Conservation (phyloP, 2,329 filamentous ascomycete species). For the Anisogramma anomala region DNA sequence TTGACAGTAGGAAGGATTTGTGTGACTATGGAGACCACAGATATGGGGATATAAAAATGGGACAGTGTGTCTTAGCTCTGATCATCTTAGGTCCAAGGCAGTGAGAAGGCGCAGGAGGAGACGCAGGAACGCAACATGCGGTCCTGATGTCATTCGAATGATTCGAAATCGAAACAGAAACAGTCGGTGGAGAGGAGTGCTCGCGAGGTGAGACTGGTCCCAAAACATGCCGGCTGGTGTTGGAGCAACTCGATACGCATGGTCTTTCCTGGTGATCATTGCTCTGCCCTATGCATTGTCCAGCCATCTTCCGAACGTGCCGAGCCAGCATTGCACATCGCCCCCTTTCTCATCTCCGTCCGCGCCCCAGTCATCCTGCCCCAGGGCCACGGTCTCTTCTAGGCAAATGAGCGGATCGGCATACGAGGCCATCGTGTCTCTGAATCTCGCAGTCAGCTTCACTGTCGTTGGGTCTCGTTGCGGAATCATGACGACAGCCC, state of each 20-base stretch:
- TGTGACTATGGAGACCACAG: no score
- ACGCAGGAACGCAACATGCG: no score
- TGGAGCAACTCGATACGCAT: no score
- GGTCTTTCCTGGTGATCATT: conserved; percentile 10
- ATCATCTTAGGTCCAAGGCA: no score
- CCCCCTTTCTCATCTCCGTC: conserved; percentile 30
- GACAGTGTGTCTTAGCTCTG: no score
- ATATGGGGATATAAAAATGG: no score
- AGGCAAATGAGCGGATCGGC: conserved; percentile 37
- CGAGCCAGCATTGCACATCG: conserved; percentile 57
- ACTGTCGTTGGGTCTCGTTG: conserved; percentile 58
- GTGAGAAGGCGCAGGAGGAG: no score
- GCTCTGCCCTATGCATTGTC: background rate
- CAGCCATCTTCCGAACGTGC: conserved; percentile 35
- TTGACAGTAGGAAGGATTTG: no score
- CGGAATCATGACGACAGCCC: conserved; percentile 71
- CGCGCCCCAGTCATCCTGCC: conserved; percentile 62
- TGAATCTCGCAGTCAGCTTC: conserved; percentile 51
- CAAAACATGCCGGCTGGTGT: no score
- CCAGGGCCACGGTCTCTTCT: conserved; percentile 50
- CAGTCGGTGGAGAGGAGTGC: no score
- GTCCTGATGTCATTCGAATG: no score
- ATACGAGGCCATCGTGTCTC: conserved; percentile 44
- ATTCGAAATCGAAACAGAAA: no score
- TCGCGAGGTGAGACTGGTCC: background rate